Percentiles rank a stretch among this genome's conserved stretches.
phyloP scores from a whole-genome alignment of 345 rosid species.

The Brassica incana region DNA sequence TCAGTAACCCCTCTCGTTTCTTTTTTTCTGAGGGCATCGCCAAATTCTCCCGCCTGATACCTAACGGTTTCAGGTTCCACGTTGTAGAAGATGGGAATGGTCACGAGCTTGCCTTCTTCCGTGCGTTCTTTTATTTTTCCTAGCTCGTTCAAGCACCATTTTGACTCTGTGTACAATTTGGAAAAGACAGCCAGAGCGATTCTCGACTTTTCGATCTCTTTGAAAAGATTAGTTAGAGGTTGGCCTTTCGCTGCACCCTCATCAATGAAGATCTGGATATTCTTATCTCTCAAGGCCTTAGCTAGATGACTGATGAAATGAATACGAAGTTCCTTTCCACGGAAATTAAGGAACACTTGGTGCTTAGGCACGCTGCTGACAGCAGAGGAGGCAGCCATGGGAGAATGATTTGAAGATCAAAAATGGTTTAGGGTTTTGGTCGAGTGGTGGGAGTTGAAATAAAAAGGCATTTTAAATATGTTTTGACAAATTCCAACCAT shows the following conservation, averaged over 20 bases:
- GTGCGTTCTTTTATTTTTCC: not conserved
- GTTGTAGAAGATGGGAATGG: conserved; percentile 16
- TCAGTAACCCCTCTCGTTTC: not conserved
- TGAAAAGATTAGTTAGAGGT: not conserved
- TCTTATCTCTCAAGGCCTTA: not conserved
- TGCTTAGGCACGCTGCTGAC: not conserved
- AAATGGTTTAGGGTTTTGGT: not conserved
- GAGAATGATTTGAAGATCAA: not conserved
- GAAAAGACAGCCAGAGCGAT: conserved; percentile 13
- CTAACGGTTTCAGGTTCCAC: not conserved
- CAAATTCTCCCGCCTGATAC: not conserved
- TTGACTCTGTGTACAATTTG: not conserved
- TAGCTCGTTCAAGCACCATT: conserved; percentile 19
- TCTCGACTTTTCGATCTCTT: conserved; percentile 1
- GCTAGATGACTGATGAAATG: not conserved
- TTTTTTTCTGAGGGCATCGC: not conserved
- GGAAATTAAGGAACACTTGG: conserved; percentile 28
- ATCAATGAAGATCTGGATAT: not conserved
- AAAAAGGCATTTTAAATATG: not conserved
- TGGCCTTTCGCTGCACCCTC: not conserved
- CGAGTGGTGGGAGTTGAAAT: not conserved
- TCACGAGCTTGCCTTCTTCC: not conserved
- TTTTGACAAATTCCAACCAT: not conserved
- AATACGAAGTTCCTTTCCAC: not conserved
- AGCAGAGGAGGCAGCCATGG: not conserved